phyloP scores from a whole-genome alignment of 2,329 filamentous ascomycete genomes.

The Aspergillus sp. region DNA sequence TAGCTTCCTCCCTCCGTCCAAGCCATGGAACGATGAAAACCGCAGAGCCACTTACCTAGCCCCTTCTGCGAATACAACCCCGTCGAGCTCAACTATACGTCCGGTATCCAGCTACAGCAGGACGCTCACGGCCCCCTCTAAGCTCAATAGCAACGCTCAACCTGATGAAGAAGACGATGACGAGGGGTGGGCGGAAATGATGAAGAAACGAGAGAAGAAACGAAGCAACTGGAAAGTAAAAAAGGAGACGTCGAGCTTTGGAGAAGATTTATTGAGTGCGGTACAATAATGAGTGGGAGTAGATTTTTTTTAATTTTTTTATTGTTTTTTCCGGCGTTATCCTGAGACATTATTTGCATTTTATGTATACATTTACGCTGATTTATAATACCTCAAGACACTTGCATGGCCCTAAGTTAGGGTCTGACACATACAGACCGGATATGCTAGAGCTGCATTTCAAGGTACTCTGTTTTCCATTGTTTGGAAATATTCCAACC shows the following conservation, averaged over 20 bases:
- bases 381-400: constrained; percentile 8
- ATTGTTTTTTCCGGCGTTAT: constrained; percentile 6
- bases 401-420: neutral
- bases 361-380: constrained; percentile 7
- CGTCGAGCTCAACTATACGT: constrained; percentile 31
- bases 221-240: constrained; percentile 48
- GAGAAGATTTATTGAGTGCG: constrained; percentile 40
- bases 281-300: constrained; percentile 30
- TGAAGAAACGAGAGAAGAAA: constrained; percentile 50
- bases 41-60: constrained; percentile 23
- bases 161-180: constrained; percentile 50
- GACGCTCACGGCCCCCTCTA: constrained; percentile 15
- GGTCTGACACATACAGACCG: constrained; percentile 1
- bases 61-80: constrained; percentile 22
- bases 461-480: constrained; percentile 1
- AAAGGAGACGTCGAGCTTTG: constrained; percentile 36
- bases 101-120: constrained; percentile 27
- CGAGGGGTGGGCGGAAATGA: constrained; percentile 52
- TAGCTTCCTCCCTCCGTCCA: constrained; percentile 33
- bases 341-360: constrained; percentile 1
- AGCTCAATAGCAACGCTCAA: constrained; percentile 17
- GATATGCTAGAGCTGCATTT: neutral
- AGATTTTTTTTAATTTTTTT: constrained; percentile 9
- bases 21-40: constrained; percentile 40
- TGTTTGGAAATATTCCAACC: constrained; percentile 15